Evolutionary conservation across 2,329 filamentous ascomycete genomes (phyloP), one percentile per base, ranked within the genome.

Genomic region (Arthrobotrys entomopaga): DNA sequence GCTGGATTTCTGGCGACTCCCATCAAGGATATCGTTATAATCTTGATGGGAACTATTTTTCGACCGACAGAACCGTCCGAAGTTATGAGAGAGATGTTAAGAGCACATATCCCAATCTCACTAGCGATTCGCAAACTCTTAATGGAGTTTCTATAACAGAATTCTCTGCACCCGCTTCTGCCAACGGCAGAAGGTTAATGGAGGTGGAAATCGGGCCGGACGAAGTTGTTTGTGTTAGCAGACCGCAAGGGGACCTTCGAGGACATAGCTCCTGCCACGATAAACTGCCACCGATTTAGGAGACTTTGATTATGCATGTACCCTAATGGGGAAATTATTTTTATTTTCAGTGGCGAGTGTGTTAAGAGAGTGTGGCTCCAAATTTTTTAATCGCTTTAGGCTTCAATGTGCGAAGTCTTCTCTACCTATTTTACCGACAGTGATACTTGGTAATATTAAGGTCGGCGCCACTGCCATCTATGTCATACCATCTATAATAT

Each of bases 401-500:
- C 29, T 8, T 34, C 29, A n/a, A n/a, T n/a, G n/a, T n/a, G 7
- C 10, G 29, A 29, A 29, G 3, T 29, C 3, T 40, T 59, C 16
- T 19, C 11, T 16, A 26, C n/a, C n/a, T 59, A 59, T 59, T 59
- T 53, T 48, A 20, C 56, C 58, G 20, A 15, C 24, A 20, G 22
- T 40, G 26, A 56, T 52, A 19, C 29, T 34, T 34, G 29, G 3
- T 34, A 7, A 34, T 34, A 73, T 26, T 46, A 61, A 61, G 67
- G 61, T 20, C 48, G 20, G 61, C 54, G 69, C 69, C 61, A 66
- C 69, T 52, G 49, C 63, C 64, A 59, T 58, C 19, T 60, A 58
- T 65, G 57, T 65, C 40, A 60, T 71, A 46, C 46, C 24, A 50
- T 13, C n/a, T 29, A 64, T 57, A 50, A 63, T 5, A 38, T 13